Evolutionary conservation across 352 stramenopile genomes (phyloP), one percentile per base, ranked within the genome.

Genomic region (Aphanomyces stellatus): DNA sequence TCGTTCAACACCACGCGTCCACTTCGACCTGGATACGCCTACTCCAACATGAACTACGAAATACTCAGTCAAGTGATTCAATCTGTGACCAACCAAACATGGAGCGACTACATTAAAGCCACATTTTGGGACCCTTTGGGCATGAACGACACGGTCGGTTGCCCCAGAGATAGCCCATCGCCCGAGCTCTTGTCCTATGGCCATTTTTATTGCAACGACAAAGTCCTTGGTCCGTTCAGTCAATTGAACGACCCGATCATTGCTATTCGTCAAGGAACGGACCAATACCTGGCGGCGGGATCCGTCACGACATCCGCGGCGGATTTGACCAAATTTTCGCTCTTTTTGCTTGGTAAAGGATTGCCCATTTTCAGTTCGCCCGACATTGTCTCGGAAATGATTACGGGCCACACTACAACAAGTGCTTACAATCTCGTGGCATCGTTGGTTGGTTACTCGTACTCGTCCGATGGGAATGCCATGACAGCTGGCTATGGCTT

Each of bases 401-500:
- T 79, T 37, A 86, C 81, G 0, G 79, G 79, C 19, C 55, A 63
- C 5, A 3, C 4, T 10, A 49, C 51, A 25, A 4, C 7, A 28
- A 24, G 22, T 28, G 27, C 1, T 10, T 1, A 13, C 15, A 33
- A 2, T 1, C 37, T 46, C 37, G 13, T 46, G 13, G 11, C 13
- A 46, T 46, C 37, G 0, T 76, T 74, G 24, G 73, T 75, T 34
- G 81, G 81, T 0, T 74, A 87, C 15, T 74, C 83, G n/a, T 84
- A 72, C 60, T 67, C 71, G 0, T 62, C 71, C 0, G 80, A 90
- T 3, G 82, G 80, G 25, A 74, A 77, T 42, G 81, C 76, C 4
- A 66, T 88, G 13, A 69, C 77, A 1, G 78, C 80, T 3, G 82
- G 82, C 3, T 90, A 90, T 28, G 82, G 80, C 17, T 79, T 90